Base-by-base conservation (phyloP, 1,284 basidiomycete genomes). In the Apiotrichum akiyoshidainum region DNA sequence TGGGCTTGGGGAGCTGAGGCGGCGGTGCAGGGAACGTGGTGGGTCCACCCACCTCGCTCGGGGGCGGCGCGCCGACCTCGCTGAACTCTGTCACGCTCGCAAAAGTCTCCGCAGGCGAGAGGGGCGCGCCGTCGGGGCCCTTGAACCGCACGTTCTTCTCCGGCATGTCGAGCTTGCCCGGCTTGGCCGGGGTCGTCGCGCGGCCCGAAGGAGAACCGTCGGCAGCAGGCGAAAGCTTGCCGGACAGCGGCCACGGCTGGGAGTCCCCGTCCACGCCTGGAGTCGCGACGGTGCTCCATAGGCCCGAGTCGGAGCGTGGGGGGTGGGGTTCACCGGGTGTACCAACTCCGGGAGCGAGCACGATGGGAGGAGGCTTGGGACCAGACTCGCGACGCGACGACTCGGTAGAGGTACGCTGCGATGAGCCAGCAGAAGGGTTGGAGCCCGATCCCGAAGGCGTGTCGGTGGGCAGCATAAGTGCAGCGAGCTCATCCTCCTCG, bases 111-210 rank as follows among this genome's bases (percentile, higher is more conserved):
- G 70, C 70, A 2, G 76, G 76, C 21, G 66, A 68, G 5, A 76
- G 59, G 0, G 76, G 76, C n/a, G 72, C 76, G 17, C 75, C 75
- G 55, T 78, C 76, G 2, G 74, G 75, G 10, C 76, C 76, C 53
- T 67, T 67, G 57, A 78, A 78, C 8, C 74, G 58, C 14, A 78
- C 76, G 49, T 67, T 70, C 65, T 73, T 76, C 56, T 61, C 70
- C 40, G 70, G 69, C 19, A 59, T 39, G 42, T 42, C 39, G 45
- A 41, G 1, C 6, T 54, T 34, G 35, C 13, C 21, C 12, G 42
- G 46, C 41, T 51, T 46, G 41, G 26, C 17, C 63, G 22, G 19
- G n/a, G 17, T 14, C 52, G 55, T 45, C 37, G 39, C 21, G 12
- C 26, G 9, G 21, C 19, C 26, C 17, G 37, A 5, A 26, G 6